phyloP scores from a whole-genome alignment of 2,329 filamentous ascomycete species.

The Penicillium hordei region DNA sequence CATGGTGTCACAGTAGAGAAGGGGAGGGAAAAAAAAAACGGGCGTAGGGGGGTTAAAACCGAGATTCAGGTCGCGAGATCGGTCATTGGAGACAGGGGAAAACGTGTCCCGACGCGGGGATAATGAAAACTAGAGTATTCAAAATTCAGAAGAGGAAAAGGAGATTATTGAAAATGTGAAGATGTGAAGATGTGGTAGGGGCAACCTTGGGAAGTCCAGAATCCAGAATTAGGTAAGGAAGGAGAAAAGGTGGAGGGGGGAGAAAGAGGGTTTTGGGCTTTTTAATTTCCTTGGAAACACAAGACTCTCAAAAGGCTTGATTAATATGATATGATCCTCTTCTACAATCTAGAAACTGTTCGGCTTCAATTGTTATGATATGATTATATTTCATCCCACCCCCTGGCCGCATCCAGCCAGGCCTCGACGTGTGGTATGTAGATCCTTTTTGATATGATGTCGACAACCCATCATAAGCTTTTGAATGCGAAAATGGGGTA shows the following conservation, averaged over 20 bases:
- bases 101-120: not conserved
- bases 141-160: not conserved
- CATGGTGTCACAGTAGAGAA: conserved; percentile 14
- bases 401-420: conserved; percentile 24
- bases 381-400: conserved; percentile 2
- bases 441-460: conserved; percentile 24
- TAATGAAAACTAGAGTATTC: not conserved
- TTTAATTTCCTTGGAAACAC: not conserved
- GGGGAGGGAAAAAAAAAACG: conserved; percentile 5
- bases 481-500: not conserved
- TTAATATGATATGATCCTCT: not conserved
- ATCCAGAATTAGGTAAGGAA: conserved; percentile 18
- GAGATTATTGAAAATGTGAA: not conserved
- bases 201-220: conserved; percentile 5
- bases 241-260: conserved; percentile 14
- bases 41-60: conserved; percentile 4
- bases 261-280: not conserved
- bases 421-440: conserved; percentile 21
- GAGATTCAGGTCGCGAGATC: not conserved
- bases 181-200: conserved; percentile 6
- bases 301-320: not conserved
- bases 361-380: conserved; percentile 5
- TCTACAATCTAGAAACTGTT: not conserved
- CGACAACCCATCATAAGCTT: conserved; percentile 6
- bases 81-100: conserved; percentile 1